Conservation (phyloP, 1,284 basidiomycete genomes). For the Xerocomus amazonicus region DNA sequence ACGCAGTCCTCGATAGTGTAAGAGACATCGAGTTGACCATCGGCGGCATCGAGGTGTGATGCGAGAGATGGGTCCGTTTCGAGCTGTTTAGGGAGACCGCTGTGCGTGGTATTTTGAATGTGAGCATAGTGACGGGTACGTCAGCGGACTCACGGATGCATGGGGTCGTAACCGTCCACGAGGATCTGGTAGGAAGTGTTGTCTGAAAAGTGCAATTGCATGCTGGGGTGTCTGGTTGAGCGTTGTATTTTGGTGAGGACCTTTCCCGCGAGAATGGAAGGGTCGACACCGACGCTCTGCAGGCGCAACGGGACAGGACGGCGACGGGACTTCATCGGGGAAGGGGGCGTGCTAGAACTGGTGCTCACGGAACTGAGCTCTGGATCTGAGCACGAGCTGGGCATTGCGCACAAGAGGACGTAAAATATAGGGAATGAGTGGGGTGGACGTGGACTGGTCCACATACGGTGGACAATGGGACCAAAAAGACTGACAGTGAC, state of each 20-base stretch:
- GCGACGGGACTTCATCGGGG: conserved; percentile 29
- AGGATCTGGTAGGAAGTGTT: conserved; percentile 52
- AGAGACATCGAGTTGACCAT: conserved; percentile 36
- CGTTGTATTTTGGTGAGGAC: conserved; percentile 45
- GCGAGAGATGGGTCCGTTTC: conserved; percentile 50
- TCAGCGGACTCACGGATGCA: conserved; percentile 34
- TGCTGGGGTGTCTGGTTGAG: conserved; percentile 51
- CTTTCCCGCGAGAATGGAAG: conserved; percentile 49
- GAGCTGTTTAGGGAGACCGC: conserved; percentile 53
- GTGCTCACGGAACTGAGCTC: conserved; percentile 13
- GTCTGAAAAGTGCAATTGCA: conserved; percentile 56
- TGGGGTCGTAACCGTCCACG: conserved; percentile 59
- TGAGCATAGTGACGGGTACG: neutral
- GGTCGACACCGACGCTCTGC: conserved; percentile 44
- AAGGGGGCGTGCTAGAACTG: conserved; percentile 17
- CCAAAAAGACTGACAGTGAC: conserved; percentile 46
- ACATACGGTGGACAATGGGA: conserved; percentile 14
- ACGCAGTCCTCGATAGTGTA: conserved; percentile 50
- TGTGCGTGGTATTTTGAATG: conserved; percentile 4
- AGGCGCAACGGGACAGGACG: conserved; percentile 35
- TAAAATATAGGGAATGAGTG: conserved; percentile 7
- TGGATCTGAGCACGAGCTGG: conserved; percentile 8
- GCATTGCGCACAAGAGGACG: conserved; percentile 11
- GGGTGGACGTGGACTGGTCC: conserved; percentile 4
- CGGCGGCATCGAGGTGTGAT: conserved; percentile 38